Percentiles rank a stretch among this genome's conserved stretches.
Conservation (phyloP, 116 monocot species). For the Cymodocea nodosa region DNA sequence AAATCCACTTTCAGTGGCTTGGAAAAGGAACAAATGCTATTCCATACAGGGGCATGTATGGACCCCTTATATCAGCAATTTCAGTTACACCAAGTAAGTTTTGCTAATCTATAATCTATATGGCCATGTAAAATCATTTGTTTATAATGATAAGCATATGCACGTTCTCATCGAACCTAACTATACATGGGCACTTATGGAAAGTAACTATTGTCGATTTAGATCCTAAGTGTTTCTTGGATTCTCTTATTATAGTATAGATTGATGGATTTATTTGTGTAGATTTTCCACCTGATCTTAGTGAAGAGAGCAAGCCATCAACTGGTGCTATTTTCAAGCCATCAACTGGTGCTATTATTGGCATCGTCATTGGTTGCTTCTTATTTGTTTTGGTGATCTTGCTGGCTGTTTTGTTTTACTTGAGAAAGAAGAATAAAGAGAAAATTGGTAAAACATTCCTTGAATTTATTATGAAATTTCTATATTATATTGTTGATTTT, state of each 20-base stretch:
- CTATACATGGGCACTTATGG: too few species aligned
- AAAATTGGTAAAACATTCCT: slow-evolving; percentile 7
- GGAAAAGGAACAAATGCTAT: slow-evolving; percentile 40
- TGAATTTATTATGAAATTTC: too few species aligned
- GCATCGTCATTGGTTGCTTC: slow-evolving; percentile 10
- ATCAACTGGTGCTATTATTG: slow-evolving; percentile 25
- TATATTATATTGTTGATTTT: too few species aligned
- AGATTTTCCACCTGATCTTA: slow-evolving; percentile 19
- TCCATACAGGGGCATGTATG: slow-evolving; percentile 27
- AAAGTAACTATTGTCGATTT: too few species aligned
- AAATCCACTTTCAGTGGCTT: slow-evolving; percentile 36
- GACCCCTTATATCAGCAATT: slow-evolving; percentile 44
- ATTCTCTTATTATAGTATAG: too few species aligned
- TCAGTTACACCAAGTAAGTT: slow-evolving; percentile 31
- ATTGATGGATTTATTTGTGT: background rate
- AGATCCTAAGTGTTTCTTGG: too few species aligned
- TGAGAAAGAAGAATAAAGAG: slow-evolving; percentile 5
- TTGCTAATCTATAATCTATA: background rate
- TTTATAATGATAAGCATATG: background rate
- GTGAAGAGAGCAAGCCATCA: slow-evolving; percentile 9
- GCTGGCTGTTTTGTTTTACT: slow-evolving; percentile 5
- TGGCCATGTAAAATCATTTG: background rate
- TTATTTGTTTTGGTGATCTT: slow-evolving; percentile 12
- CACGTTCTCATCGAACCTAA: too few species aligned
- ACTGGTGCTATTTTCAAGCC: too few species aligned